A percentile compares a stretch with the other conserved stretches of the same genome.
Evolutionary conservation across 495 filamentous ascomycete species (phyloP).

Genomic region (Penicillium nucicola): DNA sequence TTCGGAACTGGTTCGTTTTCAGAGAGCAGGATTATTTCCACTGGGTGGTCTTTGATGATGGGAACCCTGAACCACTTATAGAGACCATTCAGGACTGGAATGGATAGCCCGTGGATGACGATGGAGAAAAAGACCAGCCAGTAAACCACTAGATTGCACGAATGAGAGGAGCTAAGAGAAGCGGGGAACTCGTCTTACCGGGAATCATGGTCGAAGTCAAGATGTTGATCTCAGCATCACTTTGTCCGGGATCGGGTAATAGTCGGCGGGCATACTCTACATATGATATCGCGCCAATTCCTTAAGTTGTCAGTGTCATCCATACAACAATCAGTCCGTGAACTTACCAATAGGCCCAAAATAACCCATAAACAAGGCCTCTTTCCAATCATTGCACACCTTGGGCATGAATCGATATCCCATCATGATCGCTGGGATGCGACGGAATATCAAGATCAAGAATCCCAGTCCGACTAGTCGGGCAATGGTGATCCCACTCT

Average conservation of each 20-base stretch:
- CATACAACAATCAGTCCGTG: neutral
- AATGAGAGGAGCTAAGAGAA: too few species aligned
- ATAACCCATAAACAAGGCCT: constrained; percentile 40
- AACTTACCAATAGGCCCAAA: constrained; percentile 39
- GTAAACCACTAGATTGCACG: constrained; percentile 43
- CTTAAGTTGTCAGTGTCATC: constrained; percentile 14
- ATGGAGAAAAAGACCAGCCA: constrained; percentile 59
- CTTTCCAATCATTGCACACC: constrained; percentile 35
- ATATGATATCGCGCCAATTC: constrained; percentile 36
- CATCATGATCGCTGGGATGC: constrained; percentile 35
- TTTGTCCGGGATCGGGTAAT: constrained; percentile 47
- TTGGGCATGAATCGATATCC: constrained; percentile 38
- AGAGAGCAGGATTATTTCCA: constrained; percentile 47
- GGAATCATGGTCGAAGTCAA: constrained; percentile 48
- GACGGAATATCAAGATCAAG: constrained; percentile 33
- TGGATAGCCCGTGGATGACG: constrained; percentile 55
- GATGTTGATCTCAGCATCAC: constrained; percentile 50
- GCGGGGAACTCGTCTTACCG: constrained; percentile 12
- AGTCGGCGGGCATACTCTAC: constrained; percentile 54
- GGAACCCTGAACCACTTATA: constrained; percentile 44
- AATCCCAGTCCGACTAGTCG: constrained; percentile 30
- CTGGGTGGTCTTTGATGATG: constrained; percentile 50
- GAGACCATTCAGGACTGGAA: constrained; percentile 47
- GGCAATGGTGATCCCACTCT: constrained; percentile 28
- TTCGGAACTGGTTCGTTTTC: constrained; percentile 47